Evolutionary conservation across 192 early-diverging fungal species (phyloP), one percentile per base, ranked within the genome.

Genomic region (Paraglomus occultum): DNA sequence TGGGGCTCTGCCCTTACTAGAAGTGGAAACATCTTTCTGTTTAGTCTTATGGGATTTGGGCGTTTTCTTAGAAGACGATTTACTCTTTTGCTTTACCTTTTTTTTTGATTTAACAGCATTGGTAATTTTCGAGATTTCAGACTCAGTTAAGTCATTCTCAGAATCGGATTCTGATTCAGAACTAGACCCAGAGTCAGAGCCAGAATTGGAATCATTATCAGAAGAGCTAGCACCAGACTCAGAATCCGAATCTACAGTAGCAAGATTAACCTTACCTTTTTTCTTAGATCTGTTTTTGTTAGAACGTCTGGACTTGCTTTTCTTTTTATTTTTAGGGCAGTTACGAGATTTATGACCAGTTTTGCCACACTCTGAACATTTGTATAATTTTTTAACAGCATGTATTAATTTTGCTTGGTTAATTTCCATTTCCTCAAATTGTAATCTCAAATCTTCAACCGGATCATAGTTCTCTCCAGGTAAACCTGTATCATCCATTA

Each of bases 391-490:
- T 64, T 15, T 15, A 51, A 64, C 63, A 39, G 49, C 20, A 64
- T 50, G 10, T 51, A 64, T 64, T 64, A 43, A 9, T 47, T 63
- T 63, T 63, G 60, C 60, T 10, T 63, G 60, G 9, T 44, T 63
- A 46, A 63, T 63, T 47, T 46, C 44, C 44, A 63, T 47, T 46
- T 63, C 20, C 60, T 63, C 45, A 20, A 63, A 63, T 63, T 63
- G 60, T 63, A 63, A 63, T 63, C 60, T 63, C 60, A 63, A 47
- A 45, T 63, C 15, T 63, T 63, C 60, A 63, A 63, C 17, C 14
- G 44, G 60, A 22, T 63, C 60, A 63, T 63, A 46, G 48, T 63
- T 46, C 11, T 46, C 60, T 63, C 44, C 31, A 20, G 44, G 44
- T 63, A 63, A 20, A 63, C 10, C 17, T 46, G 31, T 63, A 63